phyloP scores from a whole-genome alignment of 2,329 filamentous ascomycete species.

The Epichloe aotearoae region DNA sequence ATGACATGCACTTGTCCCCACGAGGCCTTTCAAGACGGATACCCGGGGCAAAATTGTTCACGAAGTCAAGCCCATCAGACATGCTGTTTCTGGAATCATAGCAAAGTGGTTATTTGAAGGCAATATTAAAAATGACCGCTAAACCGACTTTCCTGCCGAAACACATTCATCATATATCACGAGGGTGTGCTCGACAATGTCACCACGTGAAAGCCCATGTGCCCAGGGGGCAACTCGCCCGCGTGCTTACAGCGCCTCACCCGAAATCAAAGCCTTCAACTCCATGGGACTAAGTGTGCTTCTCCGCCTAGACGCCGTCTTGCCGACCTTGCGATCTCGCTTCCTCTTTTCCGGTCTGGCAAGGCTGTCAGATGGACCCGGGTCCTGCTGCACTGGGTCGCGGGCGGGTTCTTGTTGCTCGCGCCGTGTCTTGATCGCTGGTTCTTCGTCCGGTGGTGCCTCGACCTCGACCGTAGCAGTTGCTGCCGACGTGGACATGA shows the following conservation, averaged over 20 bases:
- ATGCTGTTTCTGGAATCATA: too few species aligned
- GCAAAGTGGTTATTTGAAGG: too few species aligned
- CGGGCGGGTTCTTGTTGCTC: slow-evolving; percentile 5
- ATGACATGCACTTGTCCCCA: too few species aligned
- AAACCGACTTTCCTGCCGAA: too few species aligned
- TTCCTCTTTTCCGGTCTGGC: slow-evolving; percentile 29
- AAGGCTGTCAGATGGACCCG: slow-evolving; percentile 4
- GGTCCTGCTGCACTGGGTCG: slow-evolving; percentile 19
- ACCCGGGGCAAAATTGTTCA: too few species aligned
- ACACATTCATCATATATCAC: too few species aligned
- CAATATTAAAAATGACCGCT: too few species aligned
- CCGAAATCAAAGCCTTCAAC: slow-evolving; percentile 49
- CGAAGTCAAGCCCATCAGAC: too few species aligned
- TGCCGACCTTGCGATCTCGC: slow-evolving; percentile 39
- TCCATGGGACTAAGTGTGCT: slow-evolving; percentile 68
- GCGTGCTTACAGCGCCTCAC: slow-evolving; percentile 26
- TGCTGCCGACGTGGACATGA: slow-evolving; percentile 6
- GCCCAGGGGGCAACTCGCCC: too few species aligned
- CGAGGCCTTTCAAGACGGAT: too few species aligned
- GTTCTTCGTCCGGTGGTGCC: slow-evolving; percentile 5
- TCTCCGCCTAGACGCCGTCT: slow-evolving; percentile 47
- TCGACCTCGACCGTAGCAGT: background rate
- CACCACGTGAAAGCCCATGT: too few species aligned
- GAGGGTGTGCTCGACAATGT: too few species aligned
- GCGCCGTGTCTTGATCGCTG: slow-evolving; percentile 3